Conservation (phyloP, 768 basidiomycete species). For the Xerocomellus intermedius region DNA sequence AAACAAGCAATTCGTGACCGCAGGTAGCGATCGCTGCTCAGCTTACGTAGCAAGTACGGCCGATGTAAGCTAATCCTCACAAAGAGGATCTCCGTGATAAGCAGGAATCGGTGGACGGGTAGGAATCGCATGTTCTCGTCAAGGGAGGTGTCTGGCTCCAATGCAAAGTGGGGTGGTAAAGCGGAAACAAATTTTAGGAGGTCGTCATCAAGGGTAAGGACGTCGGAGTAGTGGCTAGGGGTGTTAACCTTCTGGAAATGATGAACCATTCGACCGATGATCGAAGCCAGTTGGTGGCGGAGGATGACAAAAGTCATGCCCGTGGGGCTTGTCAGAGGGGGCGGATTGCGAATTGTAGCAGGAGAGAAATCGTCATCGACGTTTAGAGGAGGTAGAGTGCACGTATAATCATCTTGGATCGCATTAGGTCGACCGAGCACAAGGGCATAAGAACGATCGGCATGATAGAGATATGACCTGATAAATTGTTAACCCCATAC, state of each 20-base stretch:
- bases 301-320: slow-evolving; percentile 87
- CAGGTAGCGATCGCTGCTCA: slow-evolving; percentile 76
- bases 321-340: slow-evolving; percentile 70
- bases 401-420: slow-evolving; percentile 88
- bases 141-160: slow-evolving; percentile 73
- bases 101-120: slow-evolving; percentile 82
- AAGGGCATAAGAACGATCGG: slow-evolving; percentile 88
- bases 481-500: slow-evolving; percentile 3
- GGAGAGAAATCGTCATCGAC: slow-evolving; percentile 58
- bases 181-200: slow-evolving; percentile 70
- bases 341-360: slow-evolving; percentile 45
- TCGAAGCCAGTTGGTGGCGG: slow-evolving; percentile 73
- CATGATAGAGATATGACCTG: slow-evolving; percentile 91
- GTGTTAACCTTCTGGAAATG: slow-evolving; percentile 87
- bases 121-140: slow-evolving; percentile 67
- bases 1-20: slow-evolving; percentile 86
- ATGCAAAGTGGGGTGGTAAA: slow-evolving; percentile 76
- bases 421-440: slow-evolving; percentile 88
- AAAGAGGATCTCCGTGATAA: slow-evolving; percentile 87
- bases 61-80: slow-evolving; percentile 82
- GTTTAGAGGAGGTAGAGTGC: slow-evolving; percentile 74
- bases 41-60: slow-evolving; percentile 76
- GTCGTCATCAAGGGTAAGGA: slow-evolving; percentile 79
- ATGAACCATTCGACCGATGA: slow-evolving; percentile 89
- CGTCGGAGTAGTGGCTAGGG: slow-evolving; percentile 80